Evolutionary conservation across 306 rosid genomes (phyloP).

Genomic region (Castanea crenata): DNA sequence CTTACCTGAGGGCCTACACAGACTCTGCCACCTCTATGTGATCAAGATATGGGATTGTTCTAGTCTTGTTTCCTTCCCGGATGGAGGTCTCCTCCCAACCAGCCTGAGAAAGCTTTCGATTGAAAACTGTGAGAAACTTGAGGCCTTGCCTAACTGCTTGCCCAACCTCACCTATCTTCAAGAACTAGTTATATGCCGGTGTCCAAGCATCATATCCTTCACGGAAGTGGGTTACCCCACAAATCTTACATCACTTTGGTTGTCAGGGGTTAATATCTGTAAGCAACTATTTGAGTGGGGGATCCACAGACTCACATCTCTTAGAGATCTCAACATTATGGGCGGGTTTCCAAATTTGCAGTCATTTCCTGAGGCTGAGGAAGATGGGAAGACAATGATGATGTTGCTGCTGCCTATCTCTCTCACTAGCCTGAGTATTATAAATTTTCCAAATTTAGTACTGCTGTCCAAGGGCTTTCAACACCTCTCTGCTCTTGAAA

Average conservation of each 20-base stretch:
- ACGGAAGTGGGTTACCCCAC: constrained; percentile 10
- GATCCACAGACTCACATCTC: constrained; percentile 23
- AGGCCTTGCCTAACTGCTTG: constrained; percentile 6
- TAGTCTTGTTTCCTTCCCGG: constrained; percentile 16
- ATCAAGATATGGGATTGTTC: constrained; percentile 7
- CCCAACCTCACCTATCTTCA: background rate
- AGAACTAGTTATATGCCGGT: background rate
- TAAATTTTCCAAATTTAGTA: constrained; percentile 4
- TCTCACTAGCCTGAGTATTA: background rate
- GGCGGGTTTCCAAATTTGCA: constrained; percentile 2
- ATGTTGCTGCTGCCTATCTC: constrained; percentile 15
- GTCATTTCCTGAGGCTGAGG: constrained; percentile 2
- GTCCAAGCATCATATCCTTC: background rate
- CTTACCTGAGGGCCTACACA: constrained; percentile 15
- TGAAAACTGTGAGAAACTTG: background rate
- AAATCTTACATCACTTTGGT: background rate
- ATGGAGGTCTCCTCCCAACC: constrained; percentile 7
- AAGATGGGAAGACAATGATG: background rate
- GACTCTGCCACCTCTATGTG: background rate
- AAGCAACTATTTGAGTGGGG: constrained; percentile 11
- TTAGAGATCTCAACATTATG: background rate
- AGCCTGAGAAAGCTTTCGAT: background rate
- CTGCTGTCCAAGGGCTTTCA: constrained; percentile 12
- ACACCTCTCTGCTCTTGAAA: constrained; percentile 24
- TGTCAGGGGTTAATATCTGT: background rate